Conservation (phyloP, 2,329 filamentous ascomycete species). For the Cladophialophora immunda region DNA sequence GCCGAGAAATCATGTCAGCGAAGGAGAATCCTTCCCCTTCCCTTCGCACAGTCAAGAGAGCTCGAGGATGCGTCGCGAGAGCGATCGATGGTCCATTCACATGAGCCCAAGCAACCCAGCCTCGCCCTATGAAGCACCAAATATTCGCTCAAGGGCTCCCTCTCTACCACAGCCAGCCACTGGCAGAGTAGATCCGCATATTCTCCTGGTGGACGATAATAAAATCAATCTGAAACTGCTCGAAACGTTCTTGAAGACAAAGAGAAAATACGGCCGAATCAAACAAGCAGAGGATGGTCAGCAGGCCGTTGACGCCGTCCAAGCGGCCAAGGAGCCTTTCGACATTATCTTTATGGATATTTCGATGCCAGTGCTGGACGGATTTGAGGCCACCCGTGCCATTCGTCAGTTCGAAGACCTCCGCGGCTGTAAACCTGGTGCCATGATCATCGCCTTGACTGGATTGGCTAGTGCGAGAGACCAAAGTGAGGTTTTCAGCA, state of each 20-base stretch:
- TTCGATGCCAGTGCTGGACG: slow-evolving; percentile 58
- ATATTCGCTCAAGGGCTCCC: not conserved
- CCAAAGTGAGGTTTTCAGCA: slow-evolving; percentile 46
- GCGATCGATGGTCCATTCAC: slow-evolving; percentile 11
- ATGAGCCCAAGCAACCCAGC: slow-evolving; percentile 5
- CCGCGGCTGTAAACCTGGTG: slow-evolving; percentile 23
- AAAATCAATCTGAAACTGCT: slow-evolving; percentile 53
- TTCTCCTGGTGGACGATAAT: slow-evolving; percentile 55
- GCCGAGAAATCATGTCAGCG: slow-evolving; percentile 24
- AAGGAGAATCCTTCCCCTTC: slow-evolving; percentile 28
- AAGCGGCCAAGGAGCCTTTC: slow-evolving; percentile 42
- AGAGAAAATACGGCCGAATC: slow-evolving; percentile 47
- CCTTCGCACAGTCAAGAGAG: slow-evolving; percentile 23
- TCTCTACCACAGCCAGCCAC: not conserved
- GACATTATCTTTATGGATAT: slow-evolving; percentile 59
- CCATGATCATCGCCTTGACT: slow-evolving; percentile 48
- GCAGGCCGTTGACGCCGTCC: slow-evolving; percentile 50
- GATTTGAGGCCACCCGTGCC: slow-evolving; percentile 53
- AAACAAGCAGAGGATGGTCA: slow-evolving; percentile 51
- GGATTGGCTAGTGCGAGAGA: slow-evolving; percentile 46
- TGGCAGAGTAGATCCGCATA: slow-evolving; percentile 13
- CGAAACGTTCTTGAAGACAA: slow-evolving; percentile 48
- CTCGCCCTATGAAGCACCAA: slow-evolving; percentile 10
- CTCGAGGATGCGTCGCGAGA: slow-evolving; percentile 26
- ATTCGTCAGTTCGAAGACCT: slow-evolving; percentile 50